phyloP scores from a whole-genome alignment of 179 eudicot species.

The Carnegiea gigantea region DNA sequence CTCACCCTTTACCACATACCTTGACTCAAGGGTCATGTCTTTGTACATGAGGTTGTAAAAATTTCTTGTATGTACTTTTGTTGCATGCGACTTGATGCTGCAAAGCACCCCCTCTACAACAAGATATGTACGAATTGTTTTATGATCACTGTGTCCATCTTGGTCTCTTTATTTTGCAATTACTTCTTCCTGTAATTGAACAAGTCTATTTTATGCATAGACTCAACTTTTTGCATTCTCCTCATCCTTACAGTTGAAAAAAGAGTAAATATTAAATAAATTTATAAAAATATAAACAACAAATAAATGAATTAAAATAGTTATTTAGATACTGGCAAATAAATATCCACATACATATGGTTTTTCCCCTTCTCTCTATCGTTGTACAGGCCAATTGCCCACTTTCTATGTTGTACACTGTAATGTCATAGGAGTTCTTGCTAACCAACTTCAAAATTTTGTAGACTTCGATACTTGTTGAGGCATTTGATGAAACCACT shows the following conservation, averaged over 20 bases:
- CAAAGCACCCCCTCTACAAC: not conserved
- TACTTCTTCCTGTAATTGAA: no score
- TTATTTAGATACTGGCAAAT: not conserved
- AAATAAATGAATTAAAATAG: not conserved
- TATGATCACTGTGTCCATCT: no score
- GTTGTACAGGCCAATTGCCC: not conserved
- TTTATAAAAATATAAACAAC: no score
- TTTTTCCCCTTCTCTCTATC: conserved; percentile 1
- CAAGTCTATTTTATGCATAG: no score
- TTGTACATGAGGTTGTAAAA: not conserved
- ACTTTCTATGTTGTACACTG: not conserved
- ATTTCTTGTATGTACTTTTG: not conserved
- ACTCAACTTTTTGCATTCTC: no score
- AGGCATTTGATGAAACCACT: not conserved
- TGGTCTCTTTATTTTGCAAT: no score
- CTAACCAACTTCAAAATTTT: not conserved
- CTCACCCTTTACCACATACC: not conserved
- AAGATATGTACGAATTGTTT: no score
- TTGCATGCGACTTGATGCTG: not conserved
- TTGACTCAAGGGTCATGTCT: not conserved
- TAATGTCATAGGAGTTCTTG: not conserved
- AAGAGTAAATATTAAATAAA: no score
- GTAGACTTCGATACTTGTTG: not conserved
- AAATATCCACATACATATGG: not conserved
- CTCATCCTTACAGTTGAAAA: no score